Evolutionary conservation across 139 green algal genomes (phyloP).

Genomic region (Desmodesmus armatus): DNA sequence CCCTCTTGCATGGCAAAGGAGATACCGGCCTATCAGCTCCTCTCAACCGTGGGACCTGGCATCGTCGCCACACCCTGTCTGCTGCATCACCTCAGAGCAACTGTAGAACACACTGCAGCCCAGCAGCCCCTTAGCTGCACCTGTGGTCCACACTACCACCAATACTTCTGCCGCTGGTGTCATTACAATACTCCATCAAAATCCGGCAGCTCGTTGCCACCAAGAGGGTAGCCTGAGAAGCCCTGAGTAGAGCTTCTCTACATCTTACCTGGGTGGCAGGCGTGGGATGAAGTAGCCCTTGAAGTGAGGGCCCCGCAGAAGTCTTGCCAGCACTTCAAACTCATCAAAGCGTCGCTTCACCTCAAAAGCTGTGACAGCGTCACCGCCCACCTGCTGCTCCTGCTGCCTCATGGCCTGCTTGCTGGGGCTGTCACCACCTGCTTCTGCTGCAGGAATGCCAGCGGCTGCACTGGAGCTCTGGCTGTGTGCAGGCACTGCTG

Average conservation of each 20-base stretch:
- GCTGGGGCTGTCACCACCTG: background rate
- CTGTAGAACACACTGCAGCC: too few relatives aligned
- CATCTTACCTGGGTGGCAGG: conserved; percentile 93
- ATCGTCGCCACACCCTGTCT: too few relatives aligned
- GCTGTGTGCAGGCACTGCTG: background rate
- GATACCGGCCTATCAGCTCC: too few relatives aligned
- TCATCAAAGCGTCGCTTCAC: conserved; percentile 86
- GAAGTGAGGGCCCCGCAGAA: conserved; percentile 55
- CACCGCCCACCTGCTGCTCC: too few relatives aligned
- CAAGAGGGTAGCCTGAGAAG: background rate
- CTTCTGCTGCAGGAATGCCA: background rate
- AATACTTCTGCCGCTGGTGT: too few relatives aligned
- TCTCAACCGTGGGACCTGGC: too few relatives aligned
- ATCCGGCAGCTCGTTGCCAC: background rate
- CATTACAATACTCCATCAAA: too few relatives aligned
- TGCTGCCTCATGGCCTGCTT: background rate
- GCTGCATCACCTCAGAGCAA: too few relatives aligned
- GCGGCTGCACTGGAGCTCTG: background rate
- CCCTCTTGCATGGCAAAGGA: too few relatives aligned
- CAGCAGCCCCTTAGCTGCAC: too few relatives aligned
- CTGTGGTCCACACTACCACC: too few relatives aligned
- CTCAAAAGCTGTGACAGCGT: conserved; percentile 49
- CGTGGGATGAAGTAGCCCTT: conserved; percentile 93
- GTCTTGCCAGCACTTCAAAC: conserved; percentile 84
- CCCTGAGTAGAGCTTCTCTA: too few relatives aligned